phyloP scores from a whole-genome alignment of 164 flowering plant species.

The Vitis rotundifolia region DNA sequence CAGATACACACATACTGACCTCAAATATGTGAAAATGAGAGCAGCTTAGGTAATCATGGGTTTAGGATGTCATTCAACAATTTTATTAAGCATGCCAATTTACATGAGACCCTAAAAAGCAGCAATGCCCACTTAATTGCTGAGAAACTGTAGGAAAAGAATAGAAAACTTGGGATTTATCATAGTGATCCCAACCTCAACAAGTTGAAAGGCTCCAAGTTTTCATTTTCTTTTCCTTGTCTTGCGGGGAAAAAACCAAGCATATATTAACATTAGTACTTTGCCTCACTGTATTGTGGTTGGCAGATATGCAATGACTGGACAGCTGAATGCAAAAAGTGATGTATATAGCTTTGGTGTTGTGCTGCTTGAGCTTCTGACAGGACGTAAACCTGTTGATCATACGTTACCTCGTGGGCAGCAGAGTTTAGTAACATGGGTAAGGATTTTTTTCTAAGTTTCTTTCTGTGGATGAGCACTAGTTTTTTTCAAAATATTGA shows the following conservation, averaged over 20 bases:
- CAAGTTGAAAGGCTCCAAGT: not conserved
- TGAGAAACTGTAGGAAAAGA: not conserved
- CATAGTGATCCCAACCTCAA: not conserved
- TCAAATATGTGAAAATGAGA: not conserved
- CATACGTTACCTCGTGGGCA: conserved; percentile 90
- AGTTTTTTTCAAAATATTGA: not conserved
- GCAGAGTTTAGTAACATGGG: conserved; percentile 95
- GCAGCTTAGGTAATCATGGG: not conserved
- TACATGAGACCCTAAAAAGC: not conserved
- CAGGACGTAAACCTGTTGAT: conserved; percentile 92
- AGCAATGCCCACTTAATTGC: not conserved
- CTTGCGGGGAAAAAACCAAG: not conserved
- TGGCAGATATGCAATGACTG: conserved; percentile 92
- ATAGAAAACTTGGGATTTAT: not conserved
- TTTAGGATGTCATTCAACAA: not conserved
- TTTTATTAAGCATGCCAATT: not conserved
- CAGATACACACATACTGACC: not conserved
- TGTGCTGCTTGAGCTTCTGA: conserved; percentile 82
- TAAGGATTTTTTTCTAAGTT: conserved; percentile 18
- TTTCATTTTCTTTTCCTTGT: conserved; percentile 4
- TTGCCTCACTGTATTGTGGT: not conserved
- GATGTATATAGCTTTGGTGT: conserved; percentile 93
- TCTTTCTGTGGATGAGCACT: not conserved
- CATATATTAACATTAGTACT: not conserved
- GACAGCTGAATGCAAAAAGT: conserved; percentile 83